Evolutionary conservation across 2,329 filamentous ascomycete genomes (phyloP).

Genomic region (Ceratocystis papillata): DNA sequence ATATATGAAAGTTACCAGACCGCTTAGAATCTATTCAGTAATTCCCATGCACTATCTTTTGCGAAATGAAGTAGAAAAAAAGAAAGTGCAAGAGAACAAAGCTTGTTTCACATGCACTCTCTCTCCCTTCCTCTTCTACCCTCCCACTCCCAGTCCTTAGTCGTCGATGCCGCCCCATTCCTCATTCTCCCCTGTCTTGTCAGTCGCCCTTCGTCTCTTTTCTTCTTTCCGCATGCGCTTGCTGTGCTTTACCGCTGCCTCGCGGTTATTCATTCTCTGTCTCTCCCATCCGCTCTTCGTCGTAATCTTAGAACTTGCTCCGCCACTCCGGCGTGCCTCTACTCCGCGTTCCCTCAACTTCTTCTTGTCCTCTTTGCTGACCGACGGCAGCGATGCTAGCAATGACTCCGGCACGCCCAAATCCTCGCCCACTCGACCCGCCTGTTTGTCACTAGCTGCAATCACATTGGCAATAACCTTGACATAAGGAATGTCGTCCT

Average conservation of each 20-base stretch:
- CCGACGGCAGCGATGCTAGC: slow-evolving; percentile 71
- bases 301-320: slow-evolving; percentile 57
- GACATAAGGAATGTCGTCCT: slow-evolving; percentile 81
- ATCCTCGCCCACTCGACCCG: slow-evolving; percentile 41
- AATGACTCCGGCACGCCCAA: slow-evolving; percentile 72
- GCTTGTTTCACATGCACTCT: neutral
- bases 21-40: neutral
- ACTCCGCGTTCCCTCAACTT: slow-evolving; percentile 72
- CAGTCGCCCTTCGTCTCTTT: slow-evolving; percentile 25
- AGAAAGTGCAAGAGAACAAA: neutral
- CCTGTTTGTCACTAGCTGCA: slow-evolving; percentile 64
- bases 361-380: slow-evolving; percentile 74
- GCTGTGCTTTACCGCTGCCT: slow-evolving; percentile 51
- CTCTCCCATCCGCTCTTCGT: slow-evolving; percentile 70
- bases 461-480: slow-evolving; percentile 93
- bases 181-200: slow-evolving; percentile 27
- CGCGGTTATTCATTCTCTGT: slow-evolving; percentile 54
- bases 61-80: too few species aligned
- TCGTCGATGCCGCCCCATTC: slow-evolving; percentile 44
- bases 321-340: slow-evolving; percentile 49
- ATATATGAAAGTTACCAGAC: neutral
- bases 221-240: slow-evolving; percentile 41
- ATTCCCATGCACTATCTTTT: too few species aligned
- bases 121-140: neutral
- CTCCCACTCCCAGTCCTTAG: neutral